phyloP scores from a whole-genome alignment of 257 asterid genomes.

The Euphrasia confusa region DNA sequence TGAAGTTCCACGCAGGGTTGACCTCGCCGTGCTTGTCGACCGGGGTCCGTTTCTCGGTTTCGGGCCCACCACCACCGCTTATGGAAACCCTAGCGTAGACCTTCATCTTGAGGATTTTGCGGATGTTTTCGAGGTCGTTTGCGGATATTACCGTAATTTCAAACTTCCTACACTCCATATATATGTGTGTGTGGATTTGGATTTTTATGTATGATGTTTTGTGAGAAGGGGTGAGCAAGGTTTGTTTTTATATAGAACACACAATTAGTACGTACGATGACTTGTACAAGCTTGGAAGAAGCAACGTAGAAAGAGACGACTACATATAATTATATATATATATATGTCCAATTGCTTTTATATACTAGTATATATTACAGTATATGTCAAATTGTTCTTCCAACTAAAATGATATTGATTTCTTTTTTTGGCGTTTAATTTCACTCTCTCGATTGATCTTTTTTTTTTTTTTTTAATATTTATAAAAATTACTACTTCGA shows the following conservation, averaged over 20 bases:
- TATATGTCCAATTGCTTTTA: too few relatives aligned
- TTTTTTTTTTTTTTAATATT: too few relatives aligned
- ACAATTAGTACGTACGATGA: neutral
- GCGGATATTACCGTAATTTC: conserved; percentile 58
- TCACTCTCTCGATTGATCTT: too few relatives aligned
- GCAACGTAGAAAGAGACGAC: neutral
- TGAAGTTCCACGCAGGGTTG: conserved; percentile 74
- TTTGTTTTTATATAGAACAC: neutral
- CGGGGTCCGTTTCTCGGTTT: conserved; percentile 43
- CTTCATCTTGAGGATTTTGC: conserved; percentile 53
- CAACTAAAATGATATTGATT: too few relatives aligned
- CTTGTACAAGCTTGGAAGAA: conserved; percentile 5
- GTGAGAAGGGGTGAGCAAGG: neutral
- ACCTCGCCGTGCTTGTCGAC: conserved; percentile 50
- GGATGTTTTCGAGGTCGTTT: conserved; percentile 47
- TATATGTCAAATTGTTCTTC: too few relatives aligned
- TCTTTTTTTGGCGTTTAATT: too few relatives aligned
- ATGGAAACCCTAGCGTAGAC: conserved; percentile 58
- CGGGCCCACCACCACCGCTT: conserved; percentile 25
- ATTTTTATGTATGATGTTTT: neutral
- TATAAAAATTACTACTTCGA: too few relatives aligned
- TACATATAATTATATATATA: too few relatives aligned
- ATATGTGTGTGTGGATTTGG: too few relatives aligned
- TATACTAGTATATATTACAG: too few relatives aligned
- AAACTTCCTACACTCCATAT: conserved; percentile 41